These are phyloP conservation scores for Dissoconium aciculare DNA, from an alignment of 2,329 filamentous ascomycete genomes.

Conservation along the genomic window DNA sequence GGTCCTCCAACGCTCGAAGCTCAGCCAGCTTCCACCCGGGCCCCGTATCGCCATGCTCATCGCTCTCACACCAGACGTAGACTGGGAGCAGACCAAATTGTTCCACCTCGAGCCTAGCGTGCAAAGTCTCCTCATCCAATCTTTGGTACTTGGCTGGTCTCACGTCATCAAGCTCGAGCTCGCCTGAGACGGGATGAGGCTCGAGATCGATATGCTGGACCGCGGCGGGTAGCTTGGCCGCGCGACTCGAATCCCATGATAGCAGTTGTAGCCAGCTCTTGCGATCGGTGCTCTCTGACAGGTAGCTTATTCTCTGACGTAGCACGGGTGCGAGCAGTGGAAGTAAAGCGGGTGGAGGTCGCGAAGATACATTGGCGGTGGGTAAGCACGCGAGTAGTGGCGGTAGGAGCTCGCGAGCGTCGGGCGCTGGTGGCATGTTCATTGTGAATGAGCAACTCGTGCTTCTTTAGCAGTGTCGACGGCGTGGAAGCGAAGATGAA, in stretches of 20 bases:
- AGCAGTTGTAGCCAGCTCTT: slow-evolving; percentile 53
- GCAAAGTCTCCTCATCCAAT: slow-evolving; percentile 61
- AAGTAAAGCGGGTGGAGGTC: slow-evolving; percentile 45
- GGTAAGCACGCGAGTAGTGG: slow-evolving; percentile 50
- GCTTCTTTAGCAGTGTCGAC: too few relatives aligned
- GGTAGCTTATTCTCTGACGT: slow-evolving; percentile 46
- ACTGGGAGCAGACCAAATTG: slow-evolving; percentile 49
- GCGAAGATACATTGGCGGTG: slow-evolving; percentile 43
- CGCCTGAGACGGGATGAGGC: slow-evolving; percentile 67
- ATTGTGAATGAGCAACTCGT: too few relatives aligned
- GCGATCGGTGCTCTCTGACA: slow-evolving; percentile 37
- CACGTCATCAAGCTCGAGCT: slow-evolving; percentile 60
- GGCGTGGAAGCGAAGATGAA: too few relatives aligned
- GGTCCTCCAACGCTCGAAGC: slow-evolving; percentile 43
- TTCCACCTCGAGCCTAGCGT: slow-evolving; percentile 47
- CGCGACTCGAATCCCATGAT: slow-evolving; percentile 48
- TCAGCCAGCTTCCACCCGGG: slow-evolving; percentile 61
- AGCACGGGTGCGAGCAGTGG: slow-evolving; percentile 49
- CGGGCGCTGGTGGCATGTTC: slow-evolving; percentile 38
- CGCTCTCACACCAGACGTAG: slow-evolving; percentile 54
- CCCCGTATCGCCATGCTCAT: slow-evolving; percentile 39
- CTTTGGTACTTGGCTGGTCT: slow-evolving; percentile 48
- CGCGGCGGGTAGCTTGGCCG: slow-evolving; percentile 44
- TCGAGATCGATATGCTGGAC: slow-evolving; percentile 51
- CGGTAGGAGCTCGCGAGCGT: slow-evolving; percentile 42